Evolutionary conservation across 345 rosid genomes (phyloP), one percentile per base, ranked within the genome.

Genomic region (Mercurialis annua): DNA sequence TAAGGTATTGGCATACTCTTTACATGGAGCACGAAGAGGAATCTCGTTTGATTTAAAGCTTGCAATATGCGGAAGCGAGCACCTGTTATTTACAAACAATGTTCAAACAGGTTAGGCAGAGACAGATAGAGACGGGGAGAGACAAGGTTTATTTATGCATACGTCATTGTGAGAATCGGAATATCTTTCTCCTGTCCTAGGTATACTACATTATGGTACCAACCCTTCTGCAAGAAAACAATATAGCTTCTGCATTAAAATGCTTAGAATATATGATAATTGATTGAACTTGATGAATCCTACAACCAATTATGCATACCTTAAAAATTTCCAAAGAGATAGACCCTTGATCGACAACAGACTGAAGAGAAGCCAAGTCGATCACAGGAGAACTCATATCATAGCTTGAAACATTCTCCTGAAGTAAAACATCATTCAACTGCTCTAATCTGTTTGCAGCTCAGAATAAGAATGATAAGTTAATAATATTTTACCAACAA

Each of bases 151-250:
- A n/a, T n/a, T 42, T 42, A 30, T 23, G 53, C 89, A 1, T 79
- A 86, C 97, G 96, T 91, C 89, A 89, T 91, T 34, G 99, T 85
- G 53, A 94, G 73, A 52, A 94, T 75, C 20, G 99, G 90, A 36
- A 89, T 62, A 63, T 66, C 80, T 0, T 47, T 15, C 71, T 87
- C 83, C 81, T 81, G 84, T 53, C 96, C 97, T 75, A 94, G 46
- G 87, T 75, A 86, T 59, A 91, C 81, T 10, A 89, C 87, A 26
- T 84, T 85, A 49, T 65, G 78, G 77, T 94, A 94, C 95, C 95
- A 82, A 20, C 88, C 83, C 18, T n/a, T 56, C 96, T 91, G 96
- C 81, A 77, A 3, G 7, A 57, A 66, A 65, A 68, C 17, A 12
- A 51, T 60, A 34, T 16, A 59, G n/a, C 42, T 12, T 14, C 8